Base-by-base conservation (phyloP, 768 basidiomycete genomes). In the Pisolithus orientalis region DNA sequence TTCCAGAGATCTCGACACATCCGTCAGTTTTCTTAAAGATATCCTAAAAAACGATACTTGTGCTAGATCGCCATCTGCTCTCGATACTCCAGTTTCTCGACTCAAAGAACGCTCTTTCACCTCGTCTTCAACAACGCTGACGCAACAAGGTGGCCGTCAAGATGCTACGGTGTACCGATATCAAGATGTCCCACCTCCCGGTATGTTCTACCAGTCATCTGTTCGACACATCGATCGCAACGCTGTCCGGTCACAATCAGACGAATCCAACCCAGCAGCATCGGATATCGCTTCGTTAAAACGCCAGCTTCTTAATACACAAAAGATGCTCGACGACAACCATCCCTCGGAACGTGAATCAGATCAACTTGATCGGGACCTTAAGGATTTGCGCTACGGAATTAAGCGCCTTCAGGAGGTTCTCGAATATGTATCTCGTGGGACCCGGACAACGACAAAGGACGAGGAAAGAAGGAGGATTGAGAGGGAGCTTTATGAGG, bases 111-210 rank as follows among this genome's bases (percentile, higher is more conserved):
- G 87, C 5, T 89, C 90, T 0, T 87, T 94, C 63, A 80, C 78
- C 53, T 71, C 72, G 46, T 68, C 76, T 10, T 72, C 77, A 6
- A 71, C 82, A 2, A 70, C 78, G 4, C 67, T 76, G 14, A 81
- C 82, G 7, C 64, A 55, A 11, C 62, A 66, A 47, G 77, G 82
- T 2, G 75, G 77, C 5, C 79, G 87, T 10, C 82, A 84, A 56
- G 96, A 99, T 65, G 96, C 93, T 2, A 90, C 92, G 0, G 86
- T 92, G 32, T 99, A 96, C 75, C 90, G 90, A 60, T 88, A 96
- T 70, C 77, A 76, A 27, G 84, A 82, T 59, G 75, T 75, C 6
- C 77, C 77, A 39, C 80, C 81, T 4, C 70, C 78, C 1, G 75
- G 79, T 42, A 77, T 80, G 3, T 81, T 85, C 49, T 98, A 97